phyloP scores from a whole-genome alignment of 192 early-diverging fungal genomes.

The Backusella psychrophila region DNA sequence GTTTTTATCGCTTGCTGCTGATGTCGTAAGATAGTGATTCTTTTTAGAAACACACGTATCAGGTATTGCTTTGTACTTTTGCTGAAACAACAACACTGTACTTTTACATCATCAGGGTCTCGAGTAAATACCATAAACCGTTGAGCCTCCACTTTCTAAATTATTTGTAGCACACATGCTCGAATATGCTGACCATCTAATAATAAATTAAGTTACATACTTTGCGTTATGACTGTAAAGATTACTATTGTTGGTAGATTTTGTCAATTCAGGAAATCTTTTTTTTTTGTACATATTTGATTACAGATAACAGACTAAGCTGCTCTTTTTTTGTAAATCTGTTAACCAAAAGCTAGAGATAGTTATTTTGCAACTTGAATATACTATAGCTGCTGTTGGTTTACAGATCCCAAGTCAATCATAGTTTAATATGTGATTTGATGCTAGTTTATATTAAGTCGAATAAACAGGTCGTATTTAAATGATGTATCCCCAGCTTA shows the following conservation, averaged over 20 bases:
- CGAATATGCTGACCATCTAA: neutral
- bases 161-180: neutral
- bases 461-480: too few relatives aligned
- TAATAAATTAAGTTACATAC: neutral
- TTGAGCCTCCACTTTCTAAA: neutral
- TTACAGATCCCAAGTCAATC: too few relatives aligned
- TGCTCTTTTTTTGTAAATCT: neutral
- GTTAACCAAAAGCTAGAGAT: neutral
- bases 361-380: too few relatives aligned
- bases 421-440: neutral
- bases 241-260: neutral
- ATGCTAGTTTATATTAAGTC: neutral
- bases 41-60: neutral
- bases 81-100: neutral
- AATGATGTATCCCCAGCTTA: too few relatives aligned
- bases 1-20: neutral
- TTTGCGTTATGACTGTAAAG: neutral
- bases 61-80: neutral
- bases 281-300: neutral
- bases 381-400: too few relatives aligned
- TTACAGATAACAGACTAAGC: neutral
- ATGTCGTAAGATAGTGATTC: neutral
- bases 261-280: neutral
- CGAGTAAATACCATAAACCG: neutral
- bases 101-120: neutral